Evolutionary conservation across 2,329 filamentous ascomycete species (phyloP).

Genomic region (Thermomyces lanuginosus): DNA sequence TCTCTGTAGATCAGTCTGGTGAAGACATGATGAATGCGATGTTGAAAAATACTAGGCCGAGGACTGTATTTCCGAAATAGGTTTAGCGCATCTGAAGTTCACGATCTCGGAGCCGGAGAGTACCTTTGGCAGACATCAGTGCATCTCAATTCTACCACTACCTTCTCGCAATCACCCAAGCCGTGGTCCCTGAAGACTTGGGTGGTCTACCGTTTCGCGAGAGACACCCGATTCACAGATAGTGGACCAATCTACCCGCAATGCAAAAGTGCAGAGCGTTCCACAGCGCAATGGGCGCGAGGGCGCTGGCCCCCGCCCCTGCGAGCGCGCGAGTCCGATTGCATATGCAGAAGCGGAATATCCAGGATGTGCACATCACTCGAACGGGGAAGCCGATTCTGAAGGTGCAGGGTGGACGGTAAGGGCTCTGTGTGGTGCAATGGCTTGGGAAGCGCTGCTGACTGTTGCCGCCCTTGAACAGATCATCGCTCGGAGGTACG

Average conservation of each 20-base stretch:
- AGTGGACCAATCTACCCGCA: conserved; percentile 17
- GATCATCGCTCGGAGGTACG: conserved; percentile 73
- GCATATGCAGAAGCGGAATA: conserved; percentile 31
- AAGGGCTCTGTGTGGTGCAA: conserved; percentile 21
- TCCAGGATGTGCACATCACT: conserved; percentile 81
- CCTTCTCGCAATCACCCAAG: conserved; percentile 4
- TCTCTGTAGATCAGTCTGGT: no score
- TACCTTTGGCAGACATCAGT: no score
- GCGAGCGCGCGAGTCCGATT: conserved; percentile 17
- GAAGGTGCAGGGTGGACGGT: conserved; percentile 79
- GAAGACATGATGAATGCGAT: no score
- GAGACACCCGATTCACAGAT: no score
- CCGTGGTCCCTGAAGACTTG: no score
- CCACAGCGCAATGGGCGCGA: conserved; percentile 25
- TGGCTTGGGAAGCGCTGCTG: conserved; percentile 6
- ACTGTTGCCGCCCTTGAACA: conserved; percentile 25
- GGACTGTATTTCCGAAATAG: conserved; percentile 1
- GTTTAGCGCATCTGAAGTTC: conserved; percentile 3
- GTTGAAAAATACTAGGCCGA: no score
- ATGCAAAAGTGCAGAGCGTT: conserved; percentile 32
- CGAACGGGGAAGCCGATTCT: conserved; percentile 92
- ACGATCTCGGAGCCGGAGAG: no score
- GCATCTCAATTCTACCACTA: background rate
- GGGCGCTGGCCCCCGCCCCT: conserved; percentile 21
- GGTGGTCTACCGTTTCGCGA: no score